phyloP scores from a whole-genome alignment of 2,329 filamentous ascomycete species.

The Aureobasidium sp. region DNA sequence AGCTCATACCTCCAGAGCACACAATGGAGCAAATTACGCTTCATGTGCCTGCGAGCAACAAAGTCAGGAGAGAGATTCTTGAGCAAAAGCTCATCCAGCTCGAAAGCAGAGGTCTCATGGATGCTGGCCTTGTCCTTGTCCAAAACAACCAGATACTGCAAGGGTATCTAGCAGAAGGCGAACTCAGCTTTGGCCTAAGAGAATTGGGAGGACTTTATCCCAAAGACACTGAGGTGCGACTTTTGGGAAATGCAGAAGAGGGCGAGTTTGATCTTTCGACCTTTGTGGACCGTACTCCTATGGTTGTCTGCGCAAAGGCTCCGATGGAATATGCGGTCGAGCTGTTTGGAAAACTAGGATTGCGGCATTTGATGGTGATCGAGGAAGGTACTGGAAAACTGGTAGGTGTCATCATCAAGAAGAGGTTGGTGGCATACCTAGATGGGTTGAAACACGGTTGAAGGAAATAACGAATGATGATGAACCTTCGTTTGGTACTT shows the following conservation, averaged over 20 bases:
- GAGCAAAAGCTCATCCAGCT: conserved; percentile 42
- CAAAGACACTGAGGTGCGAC: conserved; percentile 30
- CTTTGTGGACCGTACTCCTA: conserved; percentile 49
- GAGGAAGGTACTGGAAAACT: conserved; percentile 46
- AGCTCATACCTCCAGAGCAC: conserved; percentile 45
- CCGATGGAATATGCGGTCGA: conserved; percentile 54
- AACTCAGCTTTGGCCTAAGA: conserved; percentile 45
- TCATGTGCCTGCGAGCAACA: conserved; percentile 37
- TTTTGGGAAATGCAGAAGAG: conserved; percentile 33
- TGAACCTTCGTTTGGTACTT: neutral
- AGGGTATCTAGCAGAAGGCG: conserved; percentile 50
- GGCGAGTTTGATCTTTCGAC: conserved; percentile 39
- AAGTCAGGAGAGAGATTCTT: conserved; percentile 37
- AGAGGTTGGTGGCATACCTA: conserved; percentile 48
- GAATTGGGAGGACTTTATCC: conserved; percentile 31
- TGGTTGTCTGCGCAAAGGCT: conserved; percentile 45
- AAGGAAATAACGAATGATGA: neutral
- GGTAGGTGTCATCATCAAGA: conserved; percentile 53
- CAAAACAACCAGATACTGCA: conserved; percentile 43
- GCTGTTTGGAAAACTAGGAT: conserved; percentile 52
- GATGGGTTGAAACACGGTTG: conserved; percentile 34
- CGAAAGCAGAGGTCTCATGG: conserved; percentile 46
- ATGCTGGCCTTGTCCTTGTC: conserved; percentile 52
- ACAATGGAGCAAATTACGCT: conserved; percentile 54
- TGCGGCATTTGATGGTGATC: conserved; percentile 48